These are phyloP conservation scores for Camellia sinensis DNA, from an alignment of 148 eudicot genomes.

Conservation along the genomic window DNA sequence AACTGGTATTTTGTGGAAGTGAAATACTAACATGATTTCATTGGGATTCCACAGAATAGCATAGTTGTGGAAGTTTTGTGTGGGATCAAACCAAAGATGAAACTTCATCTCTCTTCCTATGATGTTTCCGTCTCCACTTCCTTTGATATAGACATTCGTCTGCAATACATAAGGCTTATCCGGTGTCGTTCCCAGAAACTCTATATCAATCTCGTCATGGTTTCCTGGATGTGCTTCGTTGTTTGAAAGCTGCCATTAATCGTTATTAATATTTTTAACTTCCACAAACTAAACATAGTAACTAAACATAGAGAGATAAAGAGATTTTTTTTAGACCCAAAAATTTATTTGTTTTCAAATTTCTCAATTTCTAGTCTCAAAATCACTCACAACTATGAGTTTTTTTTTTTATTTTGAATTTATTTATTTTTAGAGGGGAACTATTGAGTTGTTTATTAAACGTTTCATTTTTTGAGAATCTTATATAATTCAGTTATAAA, in stretches of 20 bases:
- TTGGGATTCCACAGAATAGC: constrained; percentile 27
- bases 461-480: too few relatives aligned
- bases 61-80: constrained; percentile 26
- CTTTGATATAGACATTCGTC: constrained; percentile 28
- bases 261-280: neutral
- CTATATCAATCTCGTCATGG: constrained; percentile 30
- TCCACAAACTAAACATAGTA: neutral
- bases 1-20: neutral
- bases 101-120: constrained; percentile 29
- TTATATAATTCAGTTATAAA: too few relatives aligned
- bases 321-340: neutral
- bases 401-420: too few relatives aligned
- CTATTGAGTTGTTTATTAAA: too few relatives aligned
- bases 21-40: constrained; percentile 27
- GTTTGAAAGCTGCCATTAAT: constrained; percentile 22
- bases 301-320: neutral
- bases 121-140: constrained; percentile 29
- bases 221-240: constrained; percentile 17
- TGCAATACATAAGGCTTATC: constrained; percentile 29
- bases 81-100: constrained; percentile 37
- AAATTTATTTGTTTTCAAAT: too few relatives aligned
- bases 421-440: too few relatives aligned
- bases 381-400: too few relatives aligned
- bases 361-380: too few relatives aligned
- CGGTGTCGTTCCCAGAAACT: constrained; percentile 28